Conservation (phyloP, 2,329 filamentous ascomycete species). For the Fusarium incarnatum region DNA sequence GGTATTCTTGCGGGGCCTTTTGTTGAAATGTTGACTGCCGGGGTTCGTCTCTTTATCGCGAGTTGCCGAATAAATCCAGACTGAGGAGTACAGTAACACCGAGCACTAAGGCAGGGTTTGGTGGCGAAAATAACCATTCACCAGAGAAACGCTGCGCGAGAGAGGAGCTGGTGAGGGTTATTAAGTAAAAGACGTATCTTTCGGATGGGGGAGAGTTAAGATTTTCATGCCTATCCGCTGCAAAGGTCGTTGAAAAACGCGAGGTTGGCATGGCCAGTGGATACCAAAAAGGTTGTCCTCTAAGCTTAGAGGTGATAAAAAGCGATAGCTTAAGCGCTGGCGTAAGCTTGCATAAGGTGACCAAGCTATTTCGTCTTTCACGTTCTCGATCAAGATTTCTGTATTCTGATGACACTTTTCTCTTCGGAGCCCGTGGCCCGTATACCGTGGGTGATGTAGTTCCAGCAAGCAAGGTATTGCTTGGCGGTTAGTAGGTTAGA, state of each 20-base stretch:
- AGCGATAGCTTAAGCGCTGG: not conserved
- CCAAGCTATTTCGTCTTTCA: not conserved
- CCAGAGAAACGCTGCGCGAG: constrained; percentile 25
- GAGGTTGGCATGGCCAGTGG: constrained; percentile 14
- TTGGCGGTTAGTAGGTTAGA: constrained; percentile 26
- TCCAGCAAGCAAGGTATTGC: constrained; percentile 16
- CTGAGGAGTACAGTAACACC: constrained; percentile 30
- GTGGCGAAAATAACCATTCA: constrained; percentile 21
- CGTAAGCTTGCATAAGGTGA: not conserved
- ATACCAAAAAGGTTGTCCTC: not conserved
- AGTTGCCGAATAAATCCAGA: constrained; percentile 3
- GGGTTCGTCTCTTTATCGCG: not conserved
- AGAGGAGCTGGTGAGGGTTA: constrained; percentile 21
- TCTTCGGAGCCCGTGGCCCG: not conserved
- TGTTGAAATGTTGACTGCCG: constrained; percentile 18
- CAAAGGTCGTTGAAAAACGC: constrained; percentile 37
- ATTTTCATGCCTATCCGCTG: constrained; percentile 27
- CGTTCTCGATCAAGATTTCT: not conserved
- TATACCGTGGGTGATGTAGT: constrained; percentile 29
- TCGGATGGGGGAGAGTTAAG: constrained; percentile 25
- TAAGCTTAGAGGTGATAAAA: not conserved
- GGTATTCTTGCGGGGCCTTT: constrained; percentile 9
- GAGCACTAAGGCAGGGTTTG: constrained; percentile 17
- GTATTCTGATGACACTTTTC: not conserved
- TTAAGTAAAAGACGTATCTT: constrained; percentile 21